A percentile compares a stretch with the other conserved stretches of the same genome.
Evolutionary conservation across 345 rosid genomes (phyloP).

Genomic region (Eucalyptus grandis): DNA sequence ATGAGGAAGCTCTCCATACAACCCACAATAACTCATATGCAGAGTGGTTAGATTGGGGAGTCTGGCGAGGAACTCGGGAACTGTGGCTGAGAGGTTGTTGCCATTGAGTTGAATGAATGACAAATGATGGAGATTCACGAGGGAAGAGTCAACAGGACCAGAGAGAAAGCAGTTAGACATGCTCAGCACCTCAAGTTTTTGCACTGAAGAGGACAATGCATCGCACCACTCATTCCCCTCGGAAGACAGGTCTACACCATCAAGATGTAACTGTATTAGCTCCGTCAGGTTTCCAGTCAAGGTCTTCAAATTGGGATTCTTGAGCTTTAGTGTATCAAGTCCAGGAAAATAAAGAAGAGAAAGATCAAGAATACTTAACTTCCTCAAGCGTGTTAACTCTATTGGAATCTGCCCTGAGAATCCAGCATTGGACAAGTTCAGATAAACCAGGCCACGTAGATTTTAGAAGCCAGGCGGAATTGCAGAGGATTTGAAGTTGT

Average conservation of each 20-base stretch:
- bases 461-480: slow-evolving; percentile 11
- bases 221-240: slow-evolving; percentile 12
- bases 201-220: slow-evolving; percentile 3
- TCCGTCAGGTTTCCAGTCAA: slow-evolving; percentile 1
- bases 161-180: slow-evolving; percentile 1
- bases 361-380: slow-evolving; percentile 17
- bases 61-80: slow-evolving; percentile 14
- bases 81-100: slow-evolving; percentile 3
- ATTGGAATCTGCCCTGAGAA: slow-evolving; percentile 19
- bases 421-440: slow-evolving; percentile 31
- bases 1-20: slow-evolving; percentile 16
- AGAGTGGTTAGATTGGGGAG: slow-evolving; percentile 6
- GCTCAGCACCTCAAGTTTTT: not conserved
- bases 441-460: not conserved
- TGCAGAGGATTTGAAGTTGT: slow-evolving; percentile 1
- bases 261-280: slow-evolving; percentile 6
- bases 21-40: not conserved
- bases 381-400: slow-evolving; percentile 1
- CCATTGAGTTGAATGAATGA: not conserved
- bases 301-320: slow-evolving; percentile 6
- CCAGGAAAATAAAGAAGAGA: not conserved
- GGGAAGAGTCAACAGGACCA: slow-evolving; percentile 2
- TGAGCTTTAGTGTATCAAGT: not conserved
- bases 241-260: slow-evolving; percentile 12
- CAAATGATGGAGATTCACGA: not conserved